Base-by-base conservation (phyloP, 129 eudicot genomes). In the Mikania micrantha region DNA sequence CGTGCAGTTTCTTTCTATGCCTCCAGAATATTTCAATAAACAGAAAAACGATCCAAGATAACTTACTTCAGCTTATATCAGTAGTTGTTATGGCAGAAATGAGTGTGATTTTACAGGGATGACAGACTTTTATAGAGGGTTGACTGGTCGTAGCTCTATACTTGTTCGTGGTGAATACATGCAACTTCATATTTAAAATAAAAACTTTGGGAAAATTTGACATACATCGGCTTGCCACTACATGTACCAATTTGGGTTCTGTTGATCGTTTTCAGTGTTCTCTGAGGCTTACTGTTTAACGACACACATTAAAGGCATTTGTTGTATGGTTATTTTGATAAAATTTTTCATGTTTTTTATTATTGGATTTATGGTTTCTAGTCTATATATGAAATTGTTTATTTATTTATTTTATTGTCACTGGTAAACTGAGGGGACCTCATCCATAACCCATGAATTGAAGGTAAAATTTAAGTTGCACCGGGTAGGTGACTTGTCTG, bases 1-100 rank as follows among this genome's bases (percentile, higher is more conserved):
- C 0, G 75, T 91, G 65, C 82, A 84, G 83, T 81, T 65, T 70
- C 78, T 88, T 19, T 78, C 94, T 28, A 57, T 91, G 41, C 93
- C 93, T 28, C 84, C 91, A 2, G 94, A 91, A 70, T 83, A 71
- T 66, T 73, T 61, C 53, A 72, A 71, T 32, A 81, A 79, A 61
- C 79, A 60, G 75, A 80, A 82, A 76, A 71, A 65, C 29, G 74
- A 84, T 53, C 79, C 75, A 69, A 54, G 52, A 76, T 79, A 71
- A 83, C 35, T 52, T 58, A 25, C 69, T 20, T 63, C 31, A 41
- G 49, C 64, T 74, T 58, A 60, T 56, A 17, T 56, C 40, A 60
- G 39, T 62, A 4, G 38, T 49, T 63, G 42, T n/a, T 50, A 67
- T 24, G 38, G 64, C 63, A 50, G 56, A 53, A 73, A 17, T 53